These are phyloP conservation scores for Neovahlkampfia damariscottae DNA, from an alignment of 78 protist species.

Conservation along the genomic window DNA sequence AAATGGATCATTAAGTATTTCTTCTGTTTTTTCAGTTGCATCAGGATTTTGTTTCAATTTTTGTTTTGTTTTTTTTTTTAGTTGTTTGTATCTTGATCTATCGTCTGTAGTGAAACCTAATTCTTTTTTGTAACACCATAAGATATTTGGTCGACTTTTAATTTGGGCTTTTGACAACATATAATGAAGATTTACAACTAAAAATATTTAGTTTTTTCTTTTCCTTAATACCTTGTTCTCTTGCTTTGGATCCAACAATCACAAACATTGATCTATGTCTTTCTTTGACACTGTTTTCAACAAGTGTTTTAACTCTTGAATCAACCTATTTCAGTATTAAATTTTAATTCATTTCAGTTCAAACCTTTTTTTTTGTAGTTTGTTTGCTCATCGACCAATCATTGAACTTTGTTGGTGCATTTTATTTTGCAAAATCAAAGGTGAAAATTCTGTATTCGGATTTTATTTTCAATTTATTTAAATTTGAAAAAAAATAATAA, in stretches of 20 bases:
- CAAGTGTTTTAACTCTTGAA: constrained; percentile 65
- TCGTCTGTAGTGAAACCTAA: constrained; percentile 48
- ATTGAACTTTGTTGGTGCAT: neutral
- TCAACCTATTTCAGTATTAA: constrained; percentile 87
- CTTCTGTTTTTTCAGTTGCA: constrained; percentile 33
- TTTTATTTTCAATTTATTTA: neutral
- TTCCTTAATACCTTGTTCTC: too few relatives aligned
- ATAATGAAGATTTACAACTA: constrained; percentile 86
- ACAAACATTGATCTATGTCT: constrained; percentile 83
- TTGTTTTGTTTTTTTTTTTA: constrained; percentile 33
- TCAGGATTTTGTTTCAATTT: constrained; percentile 37
- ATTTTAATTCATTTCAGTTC: too few relatives aligned
- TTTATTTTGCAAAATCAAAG: neutral
- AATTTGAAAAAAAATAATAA: neutral
- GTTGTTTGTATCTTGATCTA: constrained; percentile 18
- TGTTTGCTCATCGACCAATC: neutral
- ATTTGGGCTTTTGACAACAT: constrained; percentile 74
- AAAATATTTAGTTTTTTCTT: too few relatives aligned
- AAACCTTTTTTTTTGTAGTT: neutral
- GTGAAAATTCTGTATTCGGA: neutral
- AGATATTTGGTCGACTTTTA: constrained; percentile 75
- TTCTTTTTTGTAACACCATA: constrained; percentile 97
- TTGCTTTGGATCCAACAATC: constrained; percentile 85
- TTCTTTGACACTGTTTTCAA: constrained; percentile 68
- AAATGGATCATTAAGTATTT: constrained; percentile 82